Conservation (phyloP, 2,329 filamentous ascomycete species). For the Hypoxylon sp. region DNA sequence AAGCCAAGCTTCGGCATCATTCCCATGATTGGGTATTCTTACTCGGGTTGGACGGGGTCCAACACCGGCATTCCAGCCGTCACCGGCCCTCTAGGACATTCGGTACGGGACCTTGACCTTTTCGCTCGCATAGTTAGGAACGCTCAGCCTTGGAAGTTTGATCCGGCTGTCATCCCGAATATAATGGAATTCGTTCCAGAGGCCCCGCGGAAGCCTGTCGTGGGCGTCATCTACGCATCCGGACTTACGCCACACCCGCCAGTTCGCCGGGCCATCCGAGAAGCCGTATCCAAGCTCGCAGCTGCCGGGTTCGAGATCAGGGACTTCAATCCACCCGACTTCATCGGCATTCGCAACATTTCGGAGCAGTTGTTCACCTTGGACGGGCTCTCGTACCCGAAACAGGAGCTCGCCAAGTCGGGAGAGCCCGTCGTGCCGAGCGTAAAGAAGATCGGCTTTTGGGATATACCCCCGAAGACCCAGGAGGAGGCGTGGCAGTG, state of each 20-base stretch:
- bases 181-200: conserved; percentile 41
- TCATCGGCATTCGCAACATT: conserved; percentile 52
- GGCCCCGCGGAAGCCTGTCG: conserved; percentile 47
- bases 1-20: conserved; percentile 53
- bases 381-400: conserved; percentile 56
- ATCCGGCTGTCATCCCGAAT: conserved; percentile 47
- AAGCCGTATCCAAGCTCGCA: conserved; percentile 49
- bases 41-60: conserved; percentile 51
- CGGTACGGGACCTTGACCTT: conserved; percentile 50
- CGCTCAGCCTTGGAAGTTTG: conserved; percentile 47
- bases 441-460: conserved; percentile 55
- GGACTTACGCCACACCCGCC: conserved; percentile 54
- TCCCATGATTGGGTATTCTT: conserved; percentile 54
- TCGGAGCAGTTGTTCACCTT: conserved; percentile 55
- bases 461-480: conserved; percentile 53
- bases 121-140: conserved; percentile 45
- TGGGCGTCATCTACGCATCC: conserved; percentile 52
- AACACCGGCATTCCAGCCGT: conserved; percentile 53
- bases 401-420: conserved; percentile 51
- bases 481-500: conserved; percentile 55
- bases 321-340: conserved; percentile 53
- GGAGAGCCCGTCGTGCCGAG: conserved; percentile 54
- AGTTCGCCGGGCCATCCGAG: conserved; percentile 49
- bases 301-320: conserved; percentile 52
- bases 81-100: conserved; percentile 49